These are phyloP conservation scores for Nannochloropsis oceanica DNA, from an alignment of 108 stramenopile species.

Conservation along the genomic window DNA sequence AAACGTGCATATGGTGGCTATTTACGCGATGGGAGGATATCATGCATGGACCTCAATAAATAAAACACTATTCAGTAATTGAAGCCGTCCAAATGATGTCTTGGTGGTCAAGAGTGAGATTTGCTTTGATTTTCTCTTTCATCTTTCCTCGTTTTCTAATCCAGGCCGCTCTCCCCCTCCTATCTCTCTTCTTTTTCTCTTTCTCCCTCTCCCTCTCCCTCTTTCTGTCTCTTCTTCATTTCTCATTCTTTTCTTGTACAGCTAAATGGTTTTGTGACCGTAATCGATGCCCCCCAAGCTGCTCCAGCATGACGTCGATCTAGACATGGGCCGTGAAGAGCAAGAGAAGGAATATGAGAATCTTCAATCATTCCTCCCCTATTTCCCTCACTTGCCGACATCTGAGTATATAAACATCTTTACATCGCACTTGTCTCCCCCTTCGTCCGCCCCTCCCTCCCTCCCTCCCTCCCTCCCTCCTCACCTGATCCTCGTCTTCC, in stretches of 20 bases:
- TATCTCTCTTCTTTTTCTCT: background rate
- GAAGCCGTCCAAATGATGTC: too few species aligned
- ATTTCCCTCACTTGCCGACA: too few species aligned
- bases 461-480: background rate
- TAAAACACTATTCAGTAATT: background rate
- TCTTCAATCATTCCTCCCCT: too few species aligned
- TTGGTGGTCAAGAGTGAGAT: too few species aligned
- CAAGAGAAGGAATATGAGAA: too few species aligned
- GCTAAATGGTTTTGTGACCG: background rate
- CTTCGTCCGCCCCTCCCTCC: background rate
- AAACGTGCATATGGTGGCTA: background rate
- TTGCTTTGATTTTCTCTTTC: background rate
- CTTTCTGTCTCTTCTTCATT: background rate
- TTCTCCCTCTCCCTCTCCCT: background rate
- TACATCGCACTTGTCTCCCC: too few species aligned
- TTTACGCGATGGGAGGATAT: background rate
- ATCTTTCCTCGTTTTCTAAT: background rate
- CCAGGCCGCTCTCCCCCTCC: background rate
- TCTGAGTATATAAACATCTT: too few species aligned
- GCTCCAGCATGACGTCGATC: slow-evolving; percentile 65
- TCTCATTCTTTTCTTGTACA: background rate
- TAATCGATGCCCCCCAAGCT: slow-evolving; percentile 2
- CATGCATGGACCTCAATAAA: background rate
- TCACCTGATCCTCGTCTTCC: slow-evolving; percentile 69
- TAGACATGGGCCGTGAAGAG: background rate